These are phyloP conservation scores for Termitomyces sp. DNA, from an alignment of 768 basidiomycete genomes.

Conservation along the genomic window DNA sequence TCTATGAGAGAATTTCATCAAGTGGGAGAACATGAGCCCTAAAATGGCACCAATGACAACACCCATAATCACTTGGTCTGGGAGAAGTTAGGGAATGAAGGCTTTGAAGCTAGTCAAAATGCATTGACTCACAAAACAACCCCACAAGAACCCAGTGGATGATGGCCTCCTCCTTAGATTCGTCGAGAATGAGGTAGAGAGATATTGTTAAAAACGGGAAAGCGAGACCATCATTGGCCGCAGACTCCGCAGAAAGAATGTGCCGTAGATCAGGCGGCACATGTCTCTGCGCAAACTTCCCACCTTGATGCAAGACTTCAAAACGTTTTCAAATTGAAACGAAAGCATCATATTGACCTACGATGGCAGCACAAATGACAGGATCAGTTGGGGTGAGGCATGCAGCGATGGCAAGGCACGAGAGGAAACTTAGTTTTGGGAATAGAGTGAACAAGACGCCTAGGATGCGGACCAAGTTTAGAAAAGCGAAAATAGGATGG, in stretches of 20 bases:
- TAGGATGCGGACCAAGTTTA: constrained; percentile 19
- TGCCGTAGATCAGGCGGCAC: constrained; percentile 78
- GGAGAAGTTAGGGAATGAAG: background rate
- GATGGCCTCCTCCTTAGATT: constrained; percentile 59
- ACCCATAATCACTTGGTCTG: constrained; percentile 85
- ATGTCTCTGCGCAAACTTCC: constrained; percentile 65
- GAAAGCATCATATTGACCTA: constrained; percentile 40
- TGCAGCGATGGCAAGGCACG: constrained; percentile 82
- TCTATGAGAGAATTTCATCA: constrained; percentile 71
- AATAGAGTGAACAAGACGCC: constrained; percentile 71
- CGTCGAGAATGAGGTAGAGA: constrained; percentile 79
- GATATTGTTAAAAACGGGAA: constrained; percentile 89
- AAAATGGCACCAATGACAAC: constrained; percentile 56
- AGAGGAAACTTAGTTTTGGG: constrained; percentile 66
- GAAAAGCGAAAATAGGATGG: background rate
- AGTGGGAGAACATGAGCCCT: constrained; percentile 66
- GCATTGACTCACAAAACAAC: constrained; percentile 59
- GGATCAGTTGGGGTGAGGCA: constrained; percentile 95
- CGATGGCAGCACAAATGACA: constrained; percentile 83
- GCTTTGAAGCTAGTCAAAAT: background rate
- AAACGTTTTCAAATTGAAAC: background rate
- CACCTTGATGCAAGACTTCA: constrained; percentile 39
- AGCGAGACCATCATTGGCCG: constrained; percentile 93
- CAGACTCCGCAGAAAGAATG: constrained; percentile 84
- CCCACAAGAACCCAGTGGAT: constrained; percentile 85